Percentiles rank a stretch among this genome's conserved stretches.
Conservation (phyloP, 306 rosid species). For the Trifolium dubium region DNA sequence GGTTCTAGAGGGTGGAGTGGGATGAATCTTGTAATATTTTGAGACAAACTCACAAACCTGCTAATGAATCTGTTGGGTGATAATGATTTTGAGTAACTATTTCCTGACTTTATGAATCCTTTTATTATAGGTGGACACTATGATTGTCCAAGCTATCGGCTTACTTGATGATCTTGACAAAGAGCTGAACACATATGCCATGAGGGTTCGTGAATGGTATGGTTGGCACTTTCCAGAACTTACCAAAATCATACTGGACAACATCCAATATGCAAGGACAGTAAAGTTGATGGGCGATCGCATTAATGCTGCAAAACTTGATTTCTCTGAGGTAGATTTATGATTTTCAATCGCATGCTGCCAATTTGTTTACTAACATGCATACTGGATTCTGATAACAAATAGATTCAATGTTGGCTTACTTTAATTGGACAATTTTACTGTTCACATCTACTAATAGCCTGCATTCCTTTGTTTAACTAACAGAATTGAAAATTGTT, state of each 20-base stretch:
- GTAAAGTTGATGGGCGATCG: constrained; percentile 97
- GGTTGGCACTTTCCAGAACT: constrained; percentile 99
- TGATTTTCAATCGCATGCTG: background rate
- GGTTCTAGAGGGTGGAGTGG: background rate
- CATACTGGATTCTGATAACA: background rate
- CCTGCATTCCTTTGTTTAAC: background rate
- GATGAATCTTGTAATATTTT: background rate
- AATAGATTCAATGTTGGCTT: background rate
- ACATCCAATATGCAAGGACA: constrained; percentile 78
- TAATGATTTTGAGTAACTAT: background rate
- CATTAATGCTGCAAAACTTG: constrained; percentile 76
- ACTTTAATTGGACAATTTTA: background rate
- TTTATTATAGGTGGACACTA: constrained; percentile 79
- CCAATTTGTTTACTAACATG: background rate
- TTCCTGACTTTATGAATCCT: background rate
- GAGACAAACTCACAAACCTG: background rate
- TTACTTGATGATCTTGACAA: constrained; percentile 97
- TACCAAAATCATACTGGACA: constrained; percentile 81
- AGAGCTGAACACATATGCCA: constrained; percentile 91
- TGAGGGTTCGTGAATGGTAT: constrained; percentile 98
- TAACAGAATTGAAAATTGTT: background rate
- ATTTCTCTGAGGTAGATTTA: constrained; percentile 80
- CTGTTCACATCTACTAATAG: background rate
- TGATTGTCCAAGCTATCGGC: constrained; percentile 97
- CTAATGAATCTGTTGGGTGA: background rate